Evolutionary conservation across 2,329 filamentous ascomycete species (phyloP), one percentile per base, ranked within the genome.

Genomic region (Fusarium caatingaense): DNA sequence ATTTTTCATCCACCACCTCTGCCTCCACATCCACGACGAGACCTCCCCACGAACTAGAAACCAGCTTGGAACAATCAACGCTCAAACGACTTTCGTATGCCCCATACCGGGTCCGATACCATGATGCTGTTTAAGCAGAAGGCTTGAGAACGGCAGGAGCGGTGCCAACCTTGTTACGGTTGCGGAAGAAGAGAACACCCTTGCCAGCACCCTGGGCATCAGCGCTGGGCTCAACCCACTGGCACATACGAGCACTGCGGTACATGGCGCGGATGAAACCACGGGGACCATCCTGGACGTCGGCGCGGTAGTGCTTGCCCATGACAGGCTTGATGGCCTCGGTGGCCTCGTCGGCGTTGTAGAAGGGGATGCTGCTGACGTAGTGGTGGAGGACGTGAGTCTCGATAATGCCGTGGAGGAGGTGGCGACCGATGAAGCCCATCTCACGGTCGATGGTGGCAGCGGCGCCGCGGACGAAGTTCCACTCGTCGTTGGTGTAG

Each of bases 341-440:
- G 75, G 90, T 92, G 61, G 95, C 94, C 84, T 98, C 94, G 75
- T 97, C 94, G 78, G 94, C 95, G 81, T 98, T 88, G 85, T 98
- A 98, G 85, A 98, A 98, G 69, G 95, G 95, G 73, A 98, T 98
- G 77, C 90, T 93, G 83, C 92, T 95, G 80, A 98, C 89, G 83
- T 97, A 98, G 88, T 98, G 95, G 87, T 98, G 95, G 66, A 97
- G 92, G 64, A 98, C 95, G 83, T 98, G 95, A 50, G 95, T 98
- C 87, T 98, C 95, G 80, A 98, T 91, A 82, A 98, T 98, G 77
- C 94, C 95, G 87, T 98, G 95, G 80, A 98, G 87, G 66, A 98
- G 87, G 74, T 92, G 87, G 76, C 94, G 93, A 65, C 95, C 95
- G 78, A 98, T 91, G 86, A 98, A 98, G 68, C 95, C 95, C 78